Evolutionary conservation across 2,329 filamentous ascomycete species (phyloP), one percentile per base, ranked within the genome.

Genomic region (Nannizziopsis barbatae): DNA sequence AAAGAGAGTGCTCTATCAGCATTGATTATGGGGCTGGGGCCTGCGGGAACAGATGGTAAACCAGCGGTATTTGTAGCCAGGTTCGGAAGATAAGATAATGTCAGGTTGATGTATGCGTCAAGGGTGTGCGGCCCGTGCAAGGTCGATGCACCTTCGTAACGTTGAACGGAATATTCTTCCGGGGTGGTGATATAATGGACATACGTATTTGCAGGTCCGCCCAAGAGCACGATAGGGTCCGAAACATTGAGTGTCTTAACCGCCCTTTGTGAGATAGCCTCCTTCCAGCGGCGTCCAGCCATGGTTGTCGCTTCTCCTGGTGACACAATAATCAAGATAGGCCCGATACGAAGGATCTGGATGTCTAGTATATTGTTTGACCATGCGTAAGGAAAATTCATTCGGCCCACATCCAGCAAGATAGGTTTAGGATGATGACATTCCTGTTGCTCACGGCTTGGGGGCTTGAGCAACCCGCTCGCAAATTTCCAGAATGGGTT

Each of bases 101-200:
- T 89, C 38, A 90, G 73, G 64, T 93, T 89, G 68, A 95, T 85
- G 69, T 92, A 92, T 0, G 88, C 90, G 32, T 84, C 79, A 9
- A 95, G 75, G 0, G 87, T 86, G 64, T 88, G 80, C 1, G 77
- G 84, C 0, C 90, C 90, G 62, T 85, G 92, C 1, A 96, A 77
- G 0, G 90, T 96, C 5, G 84, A 90, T 0, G 86, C 90, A n/a
- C 89, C 90, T 68, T 96, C 90, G 66, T 95, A 95, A 8, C 90
- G 82, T 68, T 95, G 90, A 40, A 92, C 72, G 10, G 70, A 68
- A 63, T 92, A 93, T 64, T 94, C 85, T 63, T 93, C 85, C 22
- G 80, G 76, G 0, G 87, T 90, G 1, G 81, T 66, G 50, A 87
- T 79, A 64, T 90, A 90, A 65, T 90, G 85, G 2, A 86, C 81